Evolutionary conservation across 1,284 basidiomycete genomes (phyloP).

Genomic region (Ustilago cynodontis): DNA sequence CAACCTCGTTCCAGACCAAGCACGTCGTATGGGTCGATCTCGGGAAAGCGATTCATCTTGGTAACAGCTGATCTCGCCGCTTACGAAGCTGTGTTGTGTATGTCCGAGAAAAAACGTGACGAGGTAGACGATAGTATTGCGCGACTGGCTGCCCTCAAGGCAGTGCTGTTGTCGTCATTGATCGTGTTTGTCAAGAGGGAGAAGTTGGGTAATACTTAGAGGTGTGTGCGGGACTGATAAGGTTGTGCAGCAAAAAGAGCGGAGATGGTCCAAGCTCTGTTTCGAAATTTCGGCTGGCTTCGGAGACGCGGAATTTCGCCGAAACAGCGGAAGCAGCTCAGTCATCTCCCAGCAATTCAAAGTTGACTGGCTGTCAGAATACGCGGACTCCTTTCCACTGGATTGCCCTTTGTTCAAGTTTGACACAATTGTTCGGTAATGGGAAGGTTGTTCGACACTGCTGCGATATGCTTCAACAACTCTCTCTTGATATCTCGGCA

Average conservation of each 20-base stretch:
- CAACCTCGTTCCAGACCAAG: conserved; percentile 56
- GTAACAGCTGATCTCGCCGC: background rate
- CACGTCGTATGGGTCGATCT: conserved; percentile 58
- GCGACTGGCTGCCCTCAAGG: conserved; percentile 12
- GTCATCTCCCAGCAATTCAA: conserved; percentile 8
- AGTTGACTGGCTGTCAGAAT: conserved; percentile 10
- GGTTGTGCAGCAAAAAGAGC: conserved; percentile 1
- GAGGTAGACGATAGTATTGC: background rate
- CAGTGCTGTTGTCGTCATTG: conserved; percentile 8
- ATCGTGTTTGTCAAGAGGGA: background rate
- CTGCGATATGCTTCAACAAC: too few species aligned
- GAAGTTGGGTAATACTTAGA: background rate
- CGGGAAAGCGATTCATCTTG: conserved; percentile 41
- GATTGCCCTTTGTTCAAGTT: too few species aligned
- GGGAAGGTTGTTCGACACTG: too few species aligned
- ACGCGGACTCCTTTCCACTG: too few species aligned
- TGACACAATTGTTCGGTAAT: too few species aligned
- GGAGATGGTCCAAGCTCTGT: conserved; percentile 23
- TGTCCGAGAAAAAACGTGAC: background rate
- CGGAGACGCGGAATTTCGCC: conserved; percentile 7
- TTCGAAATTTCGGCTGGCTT: conserved; percentile 14
- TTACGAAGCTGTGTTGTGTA: background rate
- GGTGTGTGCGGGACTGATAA: conserved; percentile 10
- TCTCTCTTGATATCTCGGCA: too few species aligned
- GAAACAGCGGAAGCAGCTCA: background rate